A percentile compares a stretch with the other conserved stretches of the same genome.
Evolutionary conservation across 805 yeast genomes (phyloP).

Genomic region (Wickerhamiella sorbophila): DNA sequence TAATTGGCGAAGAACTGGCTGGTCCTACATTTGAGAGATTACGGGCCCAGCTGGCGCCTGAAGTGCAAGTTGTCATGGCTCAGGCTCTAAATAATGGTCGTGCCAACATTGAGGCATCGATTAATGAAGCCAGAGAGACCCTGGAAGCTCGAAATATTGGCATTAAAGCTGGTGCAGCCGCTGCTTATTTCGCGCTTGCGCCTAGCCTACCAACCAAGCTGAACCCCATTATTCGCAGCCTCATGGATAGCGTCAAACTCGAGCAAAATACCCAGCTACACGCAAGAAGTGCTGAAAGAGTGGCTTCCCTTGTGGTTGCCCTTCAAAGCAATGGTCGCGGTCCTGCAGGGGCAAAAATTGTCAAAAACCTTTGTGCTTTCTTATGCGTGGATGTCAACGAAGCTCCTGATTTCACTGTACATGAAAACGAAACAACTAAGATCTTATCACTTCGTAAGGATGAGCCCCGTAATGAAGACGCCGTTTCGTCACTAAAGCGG

Average conservation of each 20-base stretch:
- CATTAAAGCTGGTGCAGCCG: constrained; percentile 61
- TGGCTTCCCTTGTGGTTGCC: constrained; percentile 47
- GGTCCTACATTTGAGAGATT: constrained; percentile 53
- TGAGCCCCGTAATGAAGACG: constrained; percentile 38
- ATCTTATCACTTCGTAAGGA: constrained; percentile 58
- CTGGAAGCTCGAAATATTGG: constrained; percentile 33
- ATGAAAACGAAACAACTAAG: constrained; percentile 36
- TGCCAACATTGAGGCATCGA: constrained; percentile 48
- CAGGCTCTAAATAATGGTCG: constrained; percentile 69
- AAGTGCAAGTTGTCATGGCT: constrained; percentile 53
- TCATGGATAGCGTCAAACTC: constrained; percentile 82
- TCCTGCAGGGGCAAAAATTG: constrained; percentile 76
- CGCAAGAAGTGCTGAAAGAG: constrained; percentile 50
- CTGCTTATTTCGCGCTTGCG: constrained; percentile 48
- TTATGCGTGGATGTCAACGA: constrained; percentile 91
- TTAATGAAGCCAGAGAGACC: constrained; percentile 50
- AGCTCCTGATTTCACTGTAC: constrained; percentile 79
- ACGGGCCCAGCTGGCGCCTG: constrained; percentile 46
- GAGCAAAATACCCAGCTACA: constrained; percentile 61
- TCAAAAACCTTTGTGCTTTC: constrained; percentile 82
- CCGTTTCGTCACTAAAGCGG: constrained; percentile 33
- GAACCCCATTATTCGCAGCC: constrained; percentile 72
- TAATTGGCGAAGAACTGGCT: constrained; percentile 57
- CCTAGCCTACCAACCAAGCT: constrained; percentile 59
- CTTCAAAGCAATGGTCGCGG: constrained; percentile 43